These are phyloP conservation scores for Yamadazyma jaroonii DNA, from an alignment of 1,139 yeast genomes.

Conservation along the genomic window DNA sequence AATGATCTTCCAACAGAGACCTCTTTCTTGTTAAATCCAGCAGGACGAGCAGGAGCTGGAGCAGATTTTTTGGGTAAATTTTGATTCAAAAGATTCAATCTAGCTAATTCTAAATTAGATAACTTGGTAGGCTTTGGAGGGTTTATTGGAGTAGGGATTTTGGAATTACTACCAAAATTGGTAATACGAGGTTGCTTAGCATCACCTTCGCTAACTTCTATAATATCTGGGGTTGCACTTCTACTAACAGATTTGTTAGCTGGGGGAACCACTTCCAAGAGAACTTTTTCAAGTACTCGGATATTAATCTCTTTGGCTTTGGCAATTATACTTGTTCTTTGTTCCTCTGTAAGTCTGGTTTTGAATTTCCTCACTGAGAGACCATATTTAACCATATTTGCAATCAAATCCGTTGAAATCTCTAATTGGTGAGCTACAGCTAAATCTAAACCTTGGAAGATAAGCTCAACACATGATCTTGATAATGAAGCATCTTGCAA, in stretches of 20 bases:
- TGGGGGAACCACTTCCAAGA: conserved; percentile 13
- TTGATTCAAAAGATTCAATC: conserved; percentile 27
- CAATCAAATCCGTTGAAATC: conserved; percentile 49
- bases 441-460: conserved; percentile 62
- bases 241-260: neutral
- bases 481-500: conserved; percentile 75
- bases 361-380: conserved; percentile 63
- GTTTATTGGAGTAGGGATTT: conserved; percentile 39
- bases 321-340: conserved; percentile 53
- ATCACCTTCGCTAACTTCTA: neutral
- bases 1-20: conserved; percentile 35
- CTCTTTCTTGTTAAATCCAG: conserved; percentile 55
- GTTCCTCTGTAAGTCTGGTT: conserved; percentile 60
- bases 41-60: conserved; percentile 64
- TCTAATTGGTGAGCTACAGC: conserved; percentile 51
- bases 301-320: conserved; percentile 56
- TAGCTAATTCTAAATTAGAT: conserved; percentile 37
- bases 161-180: conserved; percentile 42
- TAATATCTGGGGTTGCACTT: conserved; percentile 2
- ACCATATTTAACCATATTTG: conserved; percentile 58
- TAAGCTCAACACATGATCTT: conserved; percentile 70
- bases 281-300: conserved; percentile 50
- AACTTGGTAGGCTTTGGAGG: conserved; percentile 29
- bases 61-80: conserved; percentile 8
- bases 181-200: conserved; percentile 47